phyloP scores from a whole-genome alignment of 2,329 filamentous ascomycete species.

The Anthostomella pinea region DNA sequence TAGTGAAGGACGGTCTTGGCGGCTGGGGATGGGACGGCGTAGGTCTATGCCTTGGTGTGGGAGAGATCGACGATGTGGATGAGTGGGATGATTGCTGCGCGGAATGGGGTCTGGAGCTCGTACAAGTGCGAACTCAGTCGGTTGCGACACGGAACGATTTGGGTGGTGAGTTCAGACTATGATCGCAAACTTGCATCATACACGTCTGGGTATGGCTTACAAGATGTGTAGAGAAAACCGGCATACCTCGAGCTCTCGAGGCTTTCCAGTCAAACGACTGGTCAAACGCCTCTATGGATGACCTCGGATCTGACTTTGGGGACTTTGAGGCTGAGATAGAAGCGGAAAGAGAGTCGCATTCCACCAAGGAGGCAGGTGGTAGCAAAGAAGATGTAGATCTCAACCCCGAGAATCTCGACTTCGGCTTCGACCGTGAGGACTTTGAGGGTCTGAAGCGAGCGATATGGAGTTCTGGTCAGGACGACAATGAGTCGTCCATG shows the following conservation, averaged over 20 bases:
- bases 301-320: constrained; percentile 33
- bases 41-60: constrained; percentile 56
- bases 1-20: constrained; percentile 56
- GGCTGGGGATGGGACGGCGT: constrained; percentile 66
- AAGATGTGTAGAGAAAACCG: constrained; percentile 53
- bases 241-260: constrained; percentile 57
- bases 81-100: constrained; percentile 61
- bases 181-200: too few species aligned
- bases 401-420: constrained; percentile 48
- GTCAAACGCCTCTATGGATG: constrained; percentile 38
- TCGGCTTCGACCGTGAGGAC: constrained; percentile 51
- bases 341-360: constrained; percentile 22
- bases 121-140: constrained; percentile 46
- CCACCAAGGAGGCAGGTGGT: constrained; percentile 21
- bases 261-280: constrained; percentile 67
- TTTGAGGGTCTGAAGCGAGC: constrained; percentile 51
- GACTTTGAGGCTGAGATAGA: constrained; percentile 32
- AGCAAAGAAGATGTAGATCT: constrained; percentile 29
- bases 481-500: constrained; percentile 19
- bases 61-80: constrained; percentile 43
- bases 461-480: constrained; percentile 44
- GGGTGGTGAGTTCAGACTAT: constrained; percentile 50
- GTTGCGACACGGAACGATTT: constrained; percentile 52
- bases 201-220: too few species aligned
- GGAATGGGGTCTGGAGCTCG: constrained; percentile 60